Conservation (phyloP, 2,329 filamentous ascomycete species). For the Clarireedia monteithiana region DNA sequence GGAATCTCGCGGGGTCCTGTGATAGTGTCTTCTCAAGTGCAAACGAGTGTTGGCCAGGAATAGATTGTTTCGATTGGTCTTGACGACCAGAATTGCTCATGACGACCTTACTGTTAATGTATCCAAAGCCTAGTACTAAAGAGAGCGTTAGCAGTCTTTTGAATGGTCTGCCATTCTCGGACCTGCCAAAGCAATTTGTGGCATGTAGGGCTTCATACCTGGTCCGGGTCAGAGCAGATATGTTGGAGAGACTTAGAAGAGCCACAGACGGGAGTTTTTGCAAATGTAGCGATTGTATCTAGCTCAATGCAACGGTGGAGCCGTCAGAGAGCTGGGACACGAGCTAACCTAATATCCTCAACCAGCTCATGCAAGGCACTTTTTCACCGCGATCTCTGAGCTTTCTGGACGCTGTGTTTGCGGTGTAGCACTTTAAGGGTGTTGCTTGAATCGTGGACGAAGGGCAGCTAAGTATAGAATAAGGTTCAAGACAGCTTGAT, state of each 20-base stretch:
- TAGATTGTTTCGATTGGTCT: constrained; percentile 1
- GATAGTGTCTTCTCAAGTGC: background rate
- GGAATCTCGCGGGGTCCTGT: constrained; percentile 1
- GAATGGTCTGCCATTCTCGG: too few species aligned
- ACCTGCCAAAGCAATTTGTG: background rate
- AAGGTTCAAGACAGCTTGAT: too few species aligned
- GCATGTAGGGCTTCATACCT: background rate
- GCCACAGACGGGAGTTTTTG: background rate
- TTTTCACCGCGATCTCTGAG: background rate
- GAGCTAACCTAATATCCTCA: background rate
- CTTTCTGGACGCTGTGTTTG: background rate
- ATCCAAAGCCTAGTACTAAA: too few species aligned
- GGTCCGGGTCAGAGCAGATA: too few species aligned
- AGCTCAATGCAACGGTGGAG: background rate
- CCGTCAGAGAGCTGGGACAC: background rate
- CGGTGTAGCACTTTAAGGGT: background rate
- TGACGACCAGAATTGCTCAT: constrained; percentile 1
- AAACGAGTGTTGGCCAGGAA: background rate
- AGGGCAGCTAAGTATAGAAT: background rate
- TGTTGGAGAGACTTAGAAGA: too few species aligned
- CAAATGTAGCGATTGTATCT: background rate
- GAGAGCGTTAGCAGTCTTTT: too few species aligned
- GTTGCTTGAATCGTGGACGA: constrained; percentile 1
- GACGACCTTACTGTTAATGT: background rate
- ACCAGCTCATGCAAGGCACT: background rate